Conservation (phyloP, 768 basidiomycete species). For the Chalciporus sphaerocephalus region DNA sequence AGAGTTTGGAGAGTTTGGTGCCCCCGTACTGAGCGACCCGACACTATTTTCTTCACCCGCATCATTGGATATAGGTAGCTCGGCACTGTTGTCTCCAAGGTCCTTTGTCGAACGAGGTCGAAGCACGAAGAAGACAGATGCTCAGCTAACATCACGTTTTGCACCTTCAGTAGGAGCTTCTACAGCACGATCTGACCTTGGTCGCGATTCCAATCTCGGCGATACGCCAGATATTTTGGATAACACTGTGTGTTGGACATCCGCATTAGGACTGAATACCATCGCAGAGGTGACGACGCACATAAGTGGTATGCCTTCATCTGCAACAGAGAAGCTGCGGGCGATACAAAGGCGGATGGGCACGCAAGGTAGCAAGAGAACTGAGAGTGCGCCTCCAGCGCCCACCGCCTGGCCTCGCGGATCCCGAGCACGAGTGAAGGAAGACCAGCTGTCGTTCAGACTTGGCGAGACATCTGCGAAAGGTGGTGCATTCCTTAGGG, state of each 20-base stretch:
- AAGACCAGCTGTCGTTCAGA: conserved; percentile 7
- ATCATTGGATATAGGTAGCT: conserved; percentile 27
- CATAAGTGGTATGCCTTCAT: conserved; percentile 11
- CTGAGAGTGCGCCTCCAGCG: conserved; percentile 30
- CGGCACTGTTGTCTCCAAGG: conserved; percentile 19
- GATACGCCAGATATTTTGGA: conserved; percentile 23
- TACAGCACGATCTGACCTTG: conserved; percentile 22
- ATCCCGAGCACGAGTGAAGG: conserved; percentile 10
- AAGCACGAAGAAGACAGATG: conserved; percentile 19
- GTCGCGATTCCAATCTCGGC: conserved; percentile 18
- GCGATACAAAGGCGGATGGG: conserved; percentile 13
- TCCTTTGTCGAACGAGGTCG: conserved; percentile 28
- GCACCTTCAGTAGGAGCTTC: conserved; percentile 23
- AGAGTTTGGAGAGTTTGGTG: conserved; percentile 25
- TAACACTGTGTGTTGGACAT: conserved; percentile 29
- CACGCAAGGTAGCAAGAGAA: conserved; percentile 14
- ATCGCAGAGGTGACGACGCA: conserved; percentile 22
- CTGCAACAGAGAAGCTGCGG: conserved; percentile 21
- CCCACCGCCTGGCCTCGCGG: conserved; percentile 20
- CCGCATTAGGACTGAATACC: conserved; percentile 15
- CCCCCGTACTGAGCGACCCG: conserved; percentile 13
- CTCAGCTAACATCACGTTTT: conserved; percentile 11
- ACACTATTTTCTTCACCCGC: conserved; percentile 18
- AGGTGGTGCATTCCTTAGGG: conserved; percentile 24
- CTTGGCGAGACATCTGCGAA: conserved; percentile 2